These are phyloP conservation scores for Rubroshorea leprosula DNA, from an alignment of 345 rosid genomes.

Conservation along the genomic window DNA sequence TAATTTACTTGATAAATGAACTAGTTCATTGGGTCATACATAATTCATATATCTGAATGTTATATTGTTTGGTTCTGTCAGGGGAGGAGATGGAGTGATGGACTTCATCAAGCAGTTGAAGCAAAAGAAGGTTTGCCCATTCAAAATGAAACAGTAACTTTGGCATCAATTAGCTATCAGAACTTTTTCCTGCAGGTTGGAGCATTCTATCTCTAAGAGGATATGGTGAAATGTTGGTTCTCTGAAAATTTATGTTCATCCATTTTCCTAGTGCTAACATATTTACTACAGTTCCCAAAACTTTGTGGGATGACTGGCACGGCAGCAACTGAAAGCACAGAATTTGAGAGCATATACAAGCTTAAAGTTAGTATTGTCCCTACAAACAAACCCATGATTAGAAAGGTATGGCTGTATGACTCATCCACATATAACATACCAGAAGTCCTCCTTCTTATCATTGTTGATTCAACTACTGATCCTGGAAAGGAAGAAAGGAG, in stretches of 20 bases:
- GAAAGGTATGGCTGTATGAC: slow-evolving; percentile 56
- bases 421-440: not conserved
- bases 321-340: slow-evolving; percentile 93
- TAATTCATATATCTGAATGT: not conserved
- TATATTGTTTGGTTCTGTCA: slow-evolving; percentile 23
- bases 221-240: slow-evolving; percentile 13
- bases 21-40: no score
- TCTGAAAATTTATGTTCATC: slow-evolving; percentile 12
- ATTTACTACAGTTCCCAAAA: slow-evolving; percentile 67
- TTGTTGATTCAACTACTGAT: no score
- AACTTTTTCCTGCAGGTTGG: slow-evolving; percentile 97
- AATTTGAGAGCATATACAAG: slow-evolving; percentile 98
- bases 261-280: slow-evolving; percentile 15
- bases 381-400: slow-evolving; percentile 92
- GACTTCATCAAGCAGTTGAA: slow-evolving; percentile 99
- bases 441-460: not conserved
- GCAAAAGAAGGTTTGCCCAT: slow-evolving; percentile 96
- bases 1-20: not conserved
- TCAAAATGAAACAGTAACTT: slow-evolving; percentile 91
- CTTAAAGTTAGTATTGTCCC: slow-evolving; percentile 95
- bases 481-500: not conserved
- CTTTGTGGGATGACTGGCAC: slow-evolving; percentile 99
- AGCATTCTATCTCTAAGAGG: slow-evolving; percentile 14
- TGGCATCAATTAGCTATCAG: slow-evolving; percentile 96
- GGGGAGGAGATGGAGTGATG: slow-evolving; percentile 99